phyloP scores from a whole-genome alignment of 1,284 basidiomycete genomes.

The Xerocomus minutiporus region DNA sequence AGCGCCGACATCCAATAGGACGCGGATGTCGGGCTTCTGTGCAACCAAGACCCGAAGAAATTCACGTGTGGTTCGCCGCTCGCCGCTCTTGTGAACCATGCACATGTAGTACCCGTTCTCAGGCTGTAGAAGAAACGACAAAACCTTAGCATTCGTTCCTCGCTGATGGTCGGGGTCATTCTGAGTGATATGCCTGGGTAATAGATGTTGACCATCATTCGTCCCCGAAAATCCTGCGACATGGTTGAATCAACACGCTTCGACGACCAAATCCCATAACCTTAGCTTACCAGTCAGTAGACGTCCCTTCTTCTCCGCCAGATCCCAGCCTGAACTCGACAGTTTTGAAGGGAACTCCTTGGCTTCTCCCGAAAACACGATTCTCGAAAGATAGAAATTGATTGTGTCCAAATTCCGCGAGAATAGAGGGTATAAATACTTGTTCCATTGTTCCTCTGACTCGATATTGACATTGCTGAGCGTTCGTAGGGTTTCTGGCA shows the following conservation, averaged over 20 bases:
- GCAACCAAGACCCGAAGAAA: neutral
- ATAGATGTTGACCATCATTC: slow-evolving; percentile 2
- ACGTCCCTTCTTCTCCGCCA: slow-evolving; percentile 29
- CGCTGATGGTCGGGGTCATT: neutral
- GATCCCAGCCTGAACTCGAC: slow-evolving; percentile 44
- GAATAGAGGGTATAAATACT: slow-evolving; percentile 35
- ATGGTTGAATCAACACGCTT: neutral
- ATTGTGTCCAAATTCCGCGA: slow-evolving; percentile 37
- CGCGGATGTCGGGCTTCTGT: neutral
- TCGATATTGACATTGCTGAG: slow-evolving; percentile 40
- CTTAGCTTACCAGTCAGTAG: slow-evolving; percentile 20
- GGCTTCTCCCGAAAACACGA: slow-evolving; percentile 6
- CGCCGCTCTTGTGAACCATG: slow-evolving; percentile 11
- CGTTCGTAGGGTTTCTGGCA: slow-evolving; percentile 32
- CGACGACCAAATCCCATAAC: neutral
- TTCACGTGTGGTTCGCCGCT: neutral
- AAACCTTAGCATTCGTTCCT: neutral
- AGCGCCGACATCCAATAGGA: neutral
- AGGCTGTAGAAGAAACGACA: slow-evolving; percentile 10
- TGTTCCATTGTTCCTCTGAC: slow-evolving; percentile 35
- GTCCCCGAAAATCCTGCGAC: slow-evolving; percentile 3
- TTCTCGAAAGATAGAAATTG: slow-evolving; percentile 45
- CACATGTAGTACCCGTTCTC: slow-evolving; percentile 43
- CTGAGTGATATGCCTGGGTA: slow-evolving; percentile 1
- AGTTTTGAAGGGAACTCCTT: neutral